These are phyloP conservation scores for Epicoccum sorghinum DNA, from an alignment of 2,329 filamentous ascomycete species.

Conservation along the genomic window DNA sequence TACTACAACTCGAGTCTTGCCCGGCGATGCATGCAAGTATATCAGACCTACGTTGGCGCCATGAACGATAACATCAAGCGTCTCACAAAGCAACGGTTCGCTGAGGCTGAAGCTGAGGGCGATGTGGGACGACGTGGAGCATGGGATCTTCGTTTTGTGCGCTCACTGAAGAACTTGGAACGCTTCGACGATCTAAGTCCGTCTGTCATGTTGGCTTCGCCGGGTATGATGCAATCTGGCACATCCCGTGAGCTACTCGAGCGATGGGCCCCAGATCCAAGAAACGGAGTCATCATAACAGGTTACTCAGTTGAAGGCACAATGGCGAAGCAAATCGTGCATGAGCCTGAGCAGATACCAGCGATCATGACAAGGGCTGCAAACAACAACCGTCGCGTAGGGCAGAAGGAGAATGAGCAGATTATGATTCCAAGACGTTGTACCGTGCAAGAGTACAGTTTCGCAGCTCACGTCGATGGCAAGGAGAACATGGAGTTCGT, in stretches of 20 bases:
- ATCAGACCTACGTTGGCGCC: slow-evolving; percentile 95
- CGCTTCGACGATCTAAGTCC: slow-evolving; percentile 94
- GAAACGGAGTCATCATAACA: slow-evolving; percentile 98
- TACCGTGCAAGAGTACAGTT: slow-evolving; percentile 92
- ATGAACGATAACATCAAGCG: slow-evolving; percentile 99
- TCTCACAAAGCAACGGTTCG: slow-evolving; percentile 90
- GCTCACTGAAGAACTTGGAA: slow-evolving; percentile 89
- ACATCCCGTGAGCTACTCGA: slow-evolving; percentile 92
- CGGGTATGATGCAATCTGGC: slow-evolving; percentile 97
- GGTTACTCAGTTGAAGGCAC: slow-evolving; percentile 98
- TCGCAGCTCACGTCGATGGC: slow-evolving; percentile 95
- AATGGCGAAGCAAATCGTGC: slow-evolving; percentile 95
- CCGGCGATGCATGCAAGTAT: slow-evolving; percentile 96
- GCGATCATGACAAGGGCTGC: slow-evolving; percentile 76
- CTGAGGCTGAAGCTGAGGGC: slow-evolving; percentile 81
- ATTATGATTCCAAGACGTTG: slow-evolving; percentile 91
- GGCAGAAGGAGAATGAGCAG: slow-evolving; percentile 75
- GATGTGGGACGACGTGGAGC: slow-evolving; percentile 79
- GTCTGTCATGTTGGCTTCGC: slow-evolving; percentile 96
- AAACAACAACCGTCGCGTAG: slow-evolving; percentile 64
- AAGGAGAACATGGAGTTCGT: slow-evolving; percentile 97
- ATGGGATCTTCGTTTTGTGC: slow-evolving; percentile 96
- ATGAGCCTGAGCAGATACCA: slow-evolving; percentile 92
- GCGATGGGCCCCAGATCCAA: slow-evolving; percentile 92
- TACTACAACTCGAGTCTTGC: slow-evolving; percentile 97